Evolutionary conservation across 345 rosid genomes (phyloP).

Genomic region (Tarenaya hassleriana): DNA sequence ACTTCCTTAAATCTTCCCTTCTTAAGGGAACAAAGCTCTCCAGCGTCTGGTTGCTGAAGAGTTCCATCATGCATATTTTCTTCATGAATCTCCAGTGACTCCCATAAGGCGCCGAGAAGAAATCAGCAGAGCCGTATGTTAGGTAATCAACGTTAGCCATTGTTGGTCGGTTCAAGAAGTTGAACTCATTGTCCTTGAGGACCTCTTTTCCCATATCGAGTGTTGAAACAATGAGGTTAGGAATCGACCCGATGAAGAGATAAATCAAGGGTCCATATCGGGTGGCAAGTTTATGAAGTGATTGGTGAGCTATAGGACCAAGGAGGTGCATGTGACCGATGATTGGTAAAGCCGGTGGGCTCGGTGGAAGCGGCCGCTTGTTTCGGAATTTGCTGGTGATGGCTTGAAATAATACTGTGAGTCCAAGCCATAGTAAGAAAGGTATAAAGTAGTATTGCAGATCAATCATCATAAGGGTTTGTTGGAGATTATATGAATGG

Average conservation of each 20-base stretch:
- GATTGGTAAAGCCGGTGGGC: conserved; percentile 40
- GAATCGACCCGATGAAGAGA: conserved; percentile 64
- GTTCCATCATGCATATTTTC: conserved; percentile 59
- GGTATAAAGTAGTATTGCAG: conserved; percentile 5
- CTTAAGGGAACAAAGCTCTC: conserved; percentile 41
- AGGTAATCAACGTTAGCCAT: conserved; percentile 53
- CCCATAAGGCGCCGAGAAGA: conserved; percentile 59
- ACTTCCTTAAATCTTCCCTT: conserved; percentile 36
- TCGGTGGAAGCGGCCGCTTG: conserved; percentile 35
- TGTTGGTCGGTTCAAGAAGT: conserved; percentile 44
- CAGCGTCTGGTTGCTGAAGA: conserved; percentile 46
- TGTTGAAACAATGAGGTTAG: conserved; percentile 53
- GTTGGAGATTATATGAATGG: conserved; percentile 14
- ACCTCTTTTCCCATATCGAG: conserved; percentile 49
- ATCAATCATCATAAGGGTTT: conserved; percentile 13
- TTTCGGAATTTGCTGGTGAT: conserved; percentile 2
- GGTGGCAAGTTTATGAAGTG: conserved; percentile 54
- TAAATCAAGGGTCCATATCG: conserved; percentile 54
- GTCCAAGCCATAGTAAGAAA: conserved; percentile 21
- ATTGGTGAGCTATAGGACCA: conserved; percentile 52
- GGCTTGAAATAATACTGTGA: conserved; percentile 19
- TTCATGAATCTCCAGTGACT: conserved; percentile 77
- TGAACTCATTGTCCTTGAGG: conserved; percentile 50
- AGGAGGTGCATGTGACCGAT: conserved; percentile 49
- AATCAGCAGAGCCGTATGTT: conserved; percentile 69